These are phyloP conservation scores for Botryobasidium botryosum DNA, from an alignment of 768 basidiomycete genomes.

Conservation along the genomic window DNA sequence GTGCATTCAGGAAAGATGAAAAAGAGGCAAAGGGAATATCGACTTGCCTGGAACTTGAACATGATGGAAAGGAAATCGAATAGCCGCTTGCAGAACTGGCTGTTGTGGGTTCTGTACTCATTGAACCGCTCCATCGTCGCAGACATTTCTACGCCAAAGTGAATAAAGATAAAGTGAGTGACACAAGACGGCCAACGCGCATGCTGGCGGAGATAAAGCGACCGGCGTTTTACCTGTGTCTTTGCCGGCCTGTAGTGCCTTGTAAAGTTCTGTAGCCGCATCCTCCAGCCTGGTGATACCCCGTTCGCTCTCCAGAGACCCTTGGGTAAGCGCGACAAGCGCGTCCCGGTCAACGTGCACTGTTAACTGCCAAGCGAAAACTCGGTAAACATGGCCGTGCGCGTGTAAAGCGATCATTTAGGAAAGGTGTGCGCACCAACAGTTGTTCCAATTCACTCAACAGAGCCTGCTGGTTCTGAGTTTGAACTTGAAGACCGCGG, in stretches of 20 bases:
- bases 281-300: constrained; percentile 68
- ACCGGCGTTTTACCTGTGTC: constrained; percentile 83
- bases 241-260: constrained; percentile 75
- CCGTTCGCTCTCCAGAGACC: constrained; percentile 63
- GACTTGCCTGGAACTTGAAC: constrained; percentile 70
- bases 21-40: neutral
- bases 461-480: constrained; percentile 80
- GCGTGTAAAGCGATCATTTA: neutral
- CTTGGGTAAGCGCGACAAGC: constrained; percentile 65
- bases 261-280: constrained; percentile 81
- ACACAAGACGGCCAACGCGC: too few species aligned
- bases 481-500: constrained; percentile 92
- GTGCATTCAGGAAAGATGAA: constrained; percentile 10
- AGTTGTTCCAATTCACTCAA: constrained; percentile 76
- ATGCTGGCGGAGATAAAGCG: too few species aligned
- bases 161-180: constrained; percentile 8
- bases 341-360: constrained; percentile 78
- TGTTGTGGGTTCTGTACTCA: constrained; percentile 79
- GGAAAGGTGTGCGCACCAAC: constrained; percentile 33
- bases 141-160: constrained; percentile 60
- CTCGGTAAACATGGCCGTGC: neutral
- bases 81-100: constrained; percentile 85
- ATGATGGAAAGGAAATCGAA: constrained; percentile 82
- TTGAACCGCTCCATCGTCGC: constrained; percentile 85
- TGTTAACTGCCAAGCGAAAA: constrained; percentile 52